Evolutionary conservation across 768 basidiomycete species (phyloP), one percentile per base, ranked within the genome.

Genomic region (Suillus clintonianus): DNA sequence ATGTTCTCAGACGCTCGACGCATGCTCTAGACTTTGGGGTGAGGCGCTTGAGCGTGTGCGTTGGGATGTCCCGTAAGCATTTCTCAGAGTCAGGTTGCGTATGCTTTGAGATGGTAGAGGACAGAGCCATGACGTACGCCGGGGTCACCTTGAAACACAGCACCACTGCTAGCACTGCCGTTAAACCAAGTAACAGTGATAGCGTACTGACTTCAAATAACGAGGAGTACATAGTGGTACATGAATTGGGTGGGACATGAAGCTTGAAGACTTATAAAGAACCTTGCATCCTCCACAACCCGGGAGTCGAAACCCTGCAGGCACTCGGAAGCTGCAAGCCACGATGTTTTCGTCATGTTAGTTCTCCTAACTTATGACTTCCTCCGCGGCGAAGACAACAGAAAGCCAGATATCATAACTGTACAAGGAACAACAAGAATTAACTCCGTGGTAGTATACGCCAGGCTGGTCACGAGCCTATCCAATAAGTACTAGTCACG

Each of bases 1-100:
- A 65, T 11, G 68, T 64, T 4, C 73, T 59, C 8, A 88, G 75
- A 53, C 84, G 80, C 50, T 80, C 71, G 34, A 88, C 77, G 61
- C 75, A 75, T 55, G 59, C 43, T 60, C 68, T 71, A 34, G 71
- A 69, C 19, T 39, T 54, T 24, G 56, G 24, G 11, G 56, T 41
- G 56, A 57, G 56, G 17, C 37, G 6, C 37, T 57, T 41, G 5
- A 57, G 56, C 10, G 27, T 24, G 15, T 19, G 56, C 5, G 5
- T 27, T 39, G 39, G 56, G 9, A 57, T 57, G 39, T 41, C 39
- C 24, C 24, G 17, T 27, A 57, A 41, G n/a, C 9, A 30, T 41
- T 19, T 56, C 51, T 60, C 51, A 60, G 22, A 15, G 37, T 41
- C 17, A 57, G 19, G 6, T 53, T 60, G 24, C 10, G 7, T 27